A percentile compares a stretch with the other conserved stretches of the same genome.
phyloP scores from a whole-genome alignment of 176 grass and related monocot species.

The Chloris gayana region DNA sequence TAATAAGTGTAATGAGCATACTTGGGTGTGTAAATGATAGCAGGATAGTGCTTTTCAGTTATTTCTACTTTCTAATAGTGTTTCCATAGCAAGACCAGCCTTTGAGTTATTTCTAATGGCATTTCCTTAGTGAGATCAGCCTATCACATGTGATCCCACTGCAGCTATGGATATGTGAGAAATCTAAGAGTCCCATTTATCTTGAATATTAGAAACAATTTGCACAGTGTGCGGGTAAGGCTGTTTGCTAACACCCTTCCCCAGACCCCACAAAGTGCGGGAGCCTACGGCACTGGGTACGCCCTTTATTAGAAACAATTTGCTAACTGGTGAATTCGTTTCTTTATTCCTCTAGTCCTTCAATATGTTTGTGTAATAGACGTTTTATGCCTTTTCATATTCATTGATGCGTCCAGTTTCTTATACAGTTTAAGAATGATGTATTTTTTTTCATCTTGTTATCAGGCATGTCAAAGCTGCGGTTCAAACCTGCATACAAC shows the following conservation, averaged over 20 bases:
- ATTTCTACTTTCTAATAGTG: not conserved
- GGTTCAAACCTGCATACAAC: conserved; percentile 98
- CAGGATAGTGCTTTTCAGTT: not conserved
- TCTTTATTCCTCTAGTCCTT: not conserved
- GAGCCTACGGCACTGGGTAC: too few species aligned
- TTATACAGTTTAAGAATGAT: conserved; percentile 5
- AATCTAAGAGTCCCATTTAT: not conserved
- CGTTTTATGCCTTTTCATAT: not conserved
- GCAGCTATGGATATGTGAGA: not conserved
- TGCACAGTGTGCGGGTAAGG: too few species aligned
- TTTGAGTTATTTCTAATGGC: not conserved
- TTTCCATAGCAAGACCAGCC: not conserved
- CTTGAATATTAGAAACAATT: not conserved
- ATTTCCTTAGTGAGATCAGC: not conserved
- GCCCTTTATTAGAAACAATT: not conserved
- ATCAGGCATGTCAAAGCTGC: conserved; percentile 84
- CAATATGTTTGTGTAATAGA: not conserved
- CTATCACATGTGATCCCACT: not conserved
- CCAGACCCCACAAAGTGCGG: too few species aligned
- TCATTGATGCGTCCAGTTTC: not conserved
- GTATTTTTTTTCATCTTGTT: not conserved
- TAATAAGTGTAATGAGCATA: not conserved
- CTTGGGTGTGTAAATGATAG: not conserved
- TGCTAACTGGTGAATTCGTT: not conserved
- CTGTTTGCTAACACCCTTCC: too few species aligned